Evolutionary conservation across 352 stramenopile species (phyloP).

Genomic region (Phytophthora hibernalis): DNA sequence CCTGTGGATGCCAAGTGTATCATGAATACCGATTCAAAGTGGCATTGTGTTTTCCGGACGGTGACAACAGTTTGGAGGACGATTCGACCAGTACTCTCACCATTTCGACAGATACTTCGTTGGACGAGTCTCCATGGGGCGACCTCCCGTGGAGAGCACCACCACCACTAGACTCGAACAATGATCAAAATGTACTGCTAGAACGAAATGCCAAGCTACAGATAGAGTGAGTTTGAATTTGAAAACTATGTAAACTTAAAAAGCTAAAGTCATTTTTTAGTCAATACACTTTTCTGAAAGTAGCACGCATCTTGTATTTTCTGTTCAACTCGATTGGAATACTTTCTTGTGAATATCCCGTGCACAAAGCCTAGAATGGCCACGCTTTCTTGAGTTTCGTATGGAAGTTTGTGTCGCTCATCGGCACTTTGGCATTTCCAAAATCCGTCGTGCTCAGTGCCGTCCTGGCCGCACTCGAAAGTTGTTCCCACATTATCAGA

Average conservation of each 20-base stretch:
- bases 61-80: not conserved
- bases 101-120: constrained; percentile 7
- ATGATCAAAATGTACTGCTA: not conserved
- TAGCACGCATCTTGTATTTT: too few species aligned
- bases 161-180: constrained; percentile 11
- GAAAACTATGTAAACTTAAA: too few species aligned
- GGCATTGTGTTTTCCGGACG: constrained; percentile 40
- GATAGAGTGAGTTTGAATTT: not conserved
- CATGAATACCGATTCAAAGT: constrained; percentile 34
- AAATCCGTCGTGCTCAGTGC: constrained; percentile 23
- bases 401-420: constrained; percentile 19
- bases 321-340: too few species aligned
- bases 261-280: too few species aligned
- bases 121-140: constrained; percentile 24
- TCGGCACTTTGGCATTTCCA: constrained; percentile 12
- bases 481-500: constrained; percentile 29
- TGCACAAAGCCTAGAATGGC: constrained; percentile 12
- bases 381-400: constrained; percentile 18
- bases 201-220: not conserved
- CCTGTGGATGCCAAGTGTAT: constrained; percentile 39
- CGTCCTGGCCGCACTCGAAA: constrained; percentile 12
- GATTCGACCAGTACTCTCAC: constrained; percentile 17
- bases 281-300: too few species aligned
- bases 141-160: constrained; percentile 36
- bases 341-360: not conserved